phyloP scores from a whole-genome alignment of 257 asterid genomes.

The Solanum peruvianum region DNA sequence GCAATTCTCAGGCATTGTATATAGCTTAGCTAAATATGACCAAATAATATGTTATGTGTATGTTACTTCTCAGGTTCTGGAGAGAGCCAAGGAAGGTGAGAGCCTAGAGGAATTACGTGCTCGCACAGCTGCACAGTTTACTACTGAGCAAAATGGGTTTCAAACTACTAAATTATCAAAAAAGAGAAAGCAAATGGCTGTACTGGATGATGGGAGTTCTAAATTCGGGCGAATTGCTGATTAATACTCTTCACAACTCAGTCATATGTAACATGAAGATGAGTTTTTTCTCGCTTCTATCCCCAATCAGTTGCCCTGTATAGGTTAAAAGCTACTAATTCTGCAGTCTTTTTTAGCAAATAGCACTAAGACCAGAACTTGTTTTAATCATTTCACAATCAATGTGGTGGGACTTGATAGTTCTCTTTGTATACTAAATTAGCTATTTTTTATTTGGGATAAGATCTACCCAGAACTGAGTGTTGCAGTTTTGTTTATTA shows the following conservation, averaged over 20 bases:
- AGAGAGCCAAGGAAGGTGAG: constrained; percentile 93
- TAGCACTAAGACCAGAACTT: background rate
- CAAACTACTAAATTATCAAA: constrained; percentile 36
- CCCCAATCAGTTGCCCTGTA: background rate
- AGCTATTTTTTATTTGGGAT: background rate
- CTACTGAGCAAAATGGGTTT: constrained; percentile 18
- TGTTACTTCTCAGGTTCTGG: constrained; percentile 55
- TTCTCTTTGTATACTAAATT: background rate
- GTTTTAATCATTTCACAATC: background rate
- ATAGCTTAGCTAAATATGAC: background rate
- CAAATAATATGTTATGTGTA: background rate
- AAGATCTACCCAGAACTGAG: background rate
- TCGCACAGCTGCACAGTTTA: constrained; percentile 72
- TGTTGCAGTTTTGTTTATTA: background rate
- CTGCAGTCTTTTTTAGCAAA: background rate
- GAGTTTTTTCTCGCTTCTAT: background rate
- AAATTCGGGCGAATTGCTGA: constrained; percentile 36
- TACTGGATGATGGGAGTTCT: constrained; percentile 50
- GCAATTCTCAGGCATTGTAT: background rate
- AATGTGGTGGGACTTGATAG: background rate
- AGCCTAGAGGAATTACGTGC: constrained; percentile 82
- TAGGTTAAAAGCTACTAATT: background rate
- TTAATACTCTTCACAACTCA: background rate
- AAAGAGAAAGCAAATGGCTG: constrained; percentile 50
- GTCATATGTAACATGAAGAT: background rate